A percentile compares a stretch with the other conserved stretches of the same genome.
These are phyloP conservation scores for Nicotiana rustica DNA, from an alignment of 305 asterid species.

Conservation along the genomic window DNA sequence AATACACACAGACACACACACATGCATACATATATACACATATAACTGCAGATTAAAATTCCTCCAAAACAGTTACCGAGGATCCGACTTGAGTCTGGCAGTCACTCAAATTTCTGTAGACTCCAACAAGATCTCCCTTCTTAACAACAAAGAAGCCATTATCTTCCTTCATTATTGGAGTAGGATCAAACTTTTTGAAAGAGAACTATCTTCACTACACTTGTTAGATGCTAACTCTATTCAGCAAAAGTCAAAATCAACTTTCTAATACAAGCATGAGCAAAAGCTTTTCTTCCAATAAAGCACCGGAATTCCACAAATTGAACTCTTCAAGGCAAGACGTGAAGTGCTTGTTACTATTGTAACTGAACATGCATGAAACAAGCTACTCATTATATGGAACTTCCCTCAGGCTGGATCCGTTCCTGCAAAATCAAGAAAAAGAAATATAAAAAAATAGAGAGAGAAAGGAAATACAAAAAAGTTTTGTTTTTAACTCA, in stretches of 20 bases:
- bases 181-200: slow-evolving; percentile 48
- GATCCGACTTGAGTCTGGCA: slow-evolving; percentile 98
- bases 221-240: slow-evolving; percentile 56
- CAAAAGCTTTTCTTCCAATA: slow-evolving; percentile 47
- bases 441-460: too few relatives aligned
- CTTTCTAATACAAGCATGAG: slow-evolving; percentile 51
- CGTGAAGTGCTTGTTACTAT: slow-evolving; percentile 51
- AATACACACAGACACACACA: neutral
- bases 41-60: neutral
- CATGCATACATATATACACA: neutral
- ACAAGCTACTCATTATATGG: slow-evolving; percentile 73
- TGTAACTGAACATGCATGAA: slow-evolving; percentile 59
- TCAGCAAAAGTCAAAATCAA: slow-evolving; percentile 47
- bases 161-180: slow-evolving; percentile 78
- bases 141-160: slow-evolving; percentile 94
- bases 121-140: slow-evolving; percentile 93
- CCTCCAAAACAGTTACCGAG: slow-evolving; percentile 64
- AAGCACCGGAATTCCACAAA: slow-evolving; percentile 47
- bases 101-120: slow-evolving; percentile 93
- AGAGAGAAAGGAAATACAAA: slow-evolving; percentile 39
- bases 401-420: slow-evolving; percentile 39
- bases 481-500: slow-evolving; percentile 16
- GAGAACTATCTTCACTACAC: slow-evolving; percentile 49
- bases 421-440: slow-evolving; percentile 19
- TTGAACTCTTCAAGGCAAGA: slow-evolving; percentile 49